phyloP scores from a whole-genome alignment of 2,329 filamentous ascomycete species.

The Colletotrichum lentis region DNA sequence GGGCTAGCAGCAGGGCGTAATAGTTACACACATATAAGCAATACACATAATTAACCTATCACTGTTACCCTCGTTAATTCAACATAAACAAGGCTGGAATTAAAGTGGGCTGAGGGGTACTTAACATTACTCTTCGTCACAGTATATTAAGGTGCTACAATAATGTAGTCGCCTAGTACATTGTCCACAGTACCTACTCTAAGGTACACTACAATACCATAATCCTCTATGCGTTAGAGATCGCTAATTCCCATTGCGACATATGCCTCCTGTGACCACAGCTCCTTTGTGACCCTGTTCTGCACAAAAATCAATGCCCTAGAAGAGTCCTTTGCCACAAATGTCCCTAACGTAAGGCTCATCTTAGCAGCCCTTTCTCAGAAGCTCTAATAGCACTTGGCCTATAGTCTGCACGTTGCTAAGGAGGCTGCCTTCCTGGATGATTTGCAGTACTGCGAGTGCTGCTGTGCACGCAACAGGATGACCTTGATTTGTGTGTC shows the following conservation, averaged over 20 bases:
- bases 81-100: too few species aligned
- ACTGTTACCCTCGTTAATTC: too few species aligned
- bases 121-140: slow-evolving; percentile 64
- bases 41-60: too few species aligned
- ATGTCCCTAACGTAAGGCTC: slow-evolving; percentile 52
- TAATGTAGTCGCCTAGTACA: slow-evolving; percentile 70
- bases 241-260: slow-evolving; percentile 46
- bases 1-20: too few species aligned
- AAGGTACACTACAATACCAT: slow-evolving; percentile 65
- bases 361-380: slow-evolving; percentile 42
- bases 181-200: slow-evolving; percentile 68
- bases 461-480: slow-evolving; percentile 52
- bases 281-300: slow-evolving; percentile 47
- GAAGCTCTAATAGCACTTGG: slow-evolving; percentile 41
- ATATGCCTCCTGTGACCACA: slow-evolving; percentile 47
- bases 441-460: slow-evolving; percentile 50
- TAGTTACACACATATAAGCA: too few species aligned
- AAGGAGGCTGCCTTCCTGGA: slow-evolving; percentile 47
- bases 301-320: slow-evolving; percentile 57
- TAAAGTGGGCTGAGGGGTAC: too few species aligned
- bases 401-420: slow-evolving; percentile 46
- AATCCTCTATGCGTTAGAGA: slow-evolving; percentile 41
- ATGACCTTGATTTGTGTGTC: slow-evolving; percentile 62
- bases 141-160: slow-evolving; percentile 75
- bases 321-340: slow-evolving; percentile 55